phyloP scores from a whole-genome alignment of 192 early-diverging fungal genomes.

The Nowakowskiella sp. region DNA sequence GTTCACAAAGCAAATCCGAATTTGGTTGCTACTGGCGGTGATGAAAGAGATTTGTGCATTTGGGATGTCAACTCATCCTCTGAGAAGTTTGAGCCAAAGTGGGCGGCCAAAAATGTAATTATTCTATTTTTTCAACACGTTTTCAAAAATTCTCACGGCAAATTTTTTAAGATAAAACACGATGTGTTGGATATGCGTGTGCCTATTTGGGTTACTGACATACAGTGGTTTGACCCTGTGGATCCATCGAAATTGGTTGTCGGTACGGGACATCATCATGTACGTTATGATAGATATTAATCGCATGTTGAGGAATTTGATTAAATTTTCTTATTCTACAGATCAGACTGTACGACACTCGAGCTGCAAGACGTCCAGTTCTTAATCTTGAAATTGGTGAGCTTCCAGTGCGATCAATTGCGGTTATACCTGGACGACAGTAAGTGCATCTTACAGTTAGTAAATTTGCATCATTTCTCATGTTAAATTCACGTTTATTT shows the following conservation, averaged over 20 bases:
- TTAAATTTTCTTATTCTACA: constrained; percentile 23
- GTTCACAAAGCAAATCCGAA: constrained; percentile 53
- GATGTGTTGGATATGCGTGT: constrained; percentile 74
- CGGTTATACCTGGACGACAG: constrained; percentile 15
- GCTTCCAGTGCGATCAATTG: constrained; percentile 53
- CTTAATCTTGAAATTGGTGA: constrained; percentile 58
- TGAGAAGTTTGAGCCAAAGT: constrained; percentile 44
- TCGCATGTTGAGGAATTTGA: neutral
- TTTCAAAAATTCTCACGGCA: neutral
- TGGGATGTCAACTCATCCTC: constrained; percentile 53
- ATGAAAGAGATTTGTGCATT: constrained; percentile 73
- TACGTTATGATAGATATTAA: constrained; percentile 11
- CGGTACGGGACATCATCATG: constrained; percentile 62
- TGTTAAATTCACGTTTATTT: neutral
- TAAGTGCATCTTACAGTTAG: neutral
- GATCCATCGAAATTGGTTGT: constrained; percentile 50
- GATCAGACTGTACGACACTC: constrained; percentile 81
- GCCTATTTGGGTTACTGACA: constrained; percentile 81
- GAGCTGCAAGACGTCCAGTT: constrained; percentile 57
- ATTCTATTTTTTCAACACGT: neutral
- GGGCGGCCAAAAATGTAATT: constrained; percentile 75
- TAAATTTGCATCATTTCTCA: constrained; percentile 22
- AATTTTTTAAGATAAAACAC: constrained; percentile 30
- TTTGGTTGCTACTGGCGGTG: constrained; percentile 76
- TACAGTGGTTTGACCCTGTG: constrained; percentile 60